phyloP scores from a whole-genome alignment of 1,284 basidiomycete genomes.

The Nidula niveotomentosa region DNA sequence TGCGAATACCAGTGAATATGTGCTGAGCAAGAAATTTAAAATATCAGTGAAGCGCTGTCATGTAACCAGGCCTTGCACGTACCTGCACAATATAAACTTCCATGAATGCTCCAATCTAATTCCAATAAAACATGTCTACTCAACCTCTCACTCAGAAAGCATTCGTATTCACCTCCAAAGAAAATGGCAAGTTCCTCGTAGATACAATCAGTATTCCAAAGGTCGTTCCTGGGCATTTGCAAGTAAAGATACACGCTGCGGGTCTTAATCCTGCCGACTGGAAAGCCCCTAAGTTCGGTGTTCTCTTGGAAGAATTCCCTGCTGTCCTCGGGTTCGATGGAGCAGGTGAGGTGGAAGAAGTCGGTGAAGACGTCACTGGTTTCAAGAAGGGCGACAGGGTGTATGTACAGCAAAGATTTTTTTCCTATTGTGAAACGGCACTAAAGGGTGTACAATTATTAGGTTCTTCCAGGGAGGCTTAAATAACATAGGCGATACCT shows the following conservation, averaged over 20 bases:
- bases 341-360: constrained; percentile 14
- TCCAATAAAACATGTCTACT: not conserved
- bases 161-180: not conserved
- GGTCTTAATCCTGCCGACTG: constrained; percentile 12
- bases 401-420: constrained; percentile 3
- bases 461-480: constrained; percentile 6
- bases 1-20: too few relatives aligned
- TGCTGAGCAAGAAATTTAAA: too few relatives aligned
- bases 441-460: not conserved
- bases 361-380: constrained; percentile 12
- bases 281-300: constrained; percentile 5
- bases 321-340: constrained; percentile 10
- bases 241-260: constrained; percentile 7
- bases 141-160: not conserved
- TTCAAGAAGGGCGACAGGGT: constrained; percentile 14
- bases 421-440: not conserved
- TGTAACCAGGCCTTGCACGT: too few relatives aligned
- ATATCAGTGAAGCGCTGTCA: too few relatives aligned
- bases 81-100: too few relatives aligned
- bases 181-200: not conserved
- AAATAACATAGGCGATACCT: not conserved
- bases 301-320: constrained; percentile 6
- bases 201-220: not conserved
- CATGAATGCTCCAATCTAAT: too few relatives aligned
- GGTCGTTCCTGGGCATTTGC: constrained; percentile 8